Evolutionary conservation across 805 yeast genomes (phyloP).

Genomic region (Yamadazyma philogaea): DNA sequence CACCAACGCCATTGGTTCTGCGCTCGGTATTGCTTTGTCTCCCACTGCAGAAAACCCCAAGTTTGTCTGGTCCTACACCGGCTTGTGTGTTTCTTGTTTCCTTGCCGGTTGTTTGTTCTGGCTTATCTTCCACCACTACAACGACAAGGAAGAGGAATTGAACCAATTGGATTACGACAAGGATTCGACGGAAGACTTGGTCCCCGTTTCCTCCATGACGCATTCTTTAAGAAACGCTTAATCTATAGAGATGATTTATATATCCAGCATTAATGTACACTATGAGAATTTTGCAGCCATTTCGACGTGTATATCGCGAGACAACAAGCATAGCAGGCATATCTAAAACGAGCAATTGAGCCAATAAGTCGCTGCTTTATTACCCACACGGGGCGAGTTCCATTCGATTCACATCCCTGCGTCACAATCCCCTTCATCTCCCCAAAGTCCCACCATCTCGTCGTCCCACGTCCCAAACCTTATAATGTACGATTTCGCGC

Average conservation of each 20-base stretch:
- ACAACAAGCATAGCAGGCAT: no score
- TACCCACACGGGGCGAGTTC: no score
- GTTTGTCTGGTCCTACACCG: conserved; percentile 65
- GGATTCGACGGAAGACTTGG: conserved; percentile 15
- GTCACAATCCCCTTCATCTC: no score
- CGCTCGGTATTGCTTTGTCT: conserved; percentile 69
- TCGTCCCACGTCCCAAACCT: background rate
- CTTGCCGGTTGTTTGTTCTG: conserved; percentile 62
- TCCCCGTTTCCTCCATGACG: conserved; percentile 20
- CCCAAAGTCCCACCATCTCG: no score
- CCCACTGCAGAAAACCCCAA: conserved; percentile 68
- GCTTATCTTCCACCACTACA: conserved; percentile 53
- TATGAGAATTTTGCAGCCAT: background rate
- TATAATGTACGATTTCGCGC: conserved; percentile 1
- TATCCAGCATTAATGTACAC: conserved; percentile 1
- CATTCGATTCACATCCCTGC: no score
- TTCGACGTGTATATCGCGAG: no score
- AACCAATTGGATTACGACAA: conserved; percentile 46
- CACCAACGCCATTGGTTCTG: conserved; percentile 75
- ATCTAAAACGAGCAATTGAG: no score
- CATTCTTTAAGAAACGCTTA: conserved; percentile 19
- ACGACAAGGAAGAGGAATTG: conserved; percentile 54
- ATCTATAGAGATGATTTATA: background rate
- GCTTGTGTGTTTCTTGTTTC: conserved; percentile 57
- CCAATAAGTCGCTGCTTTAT: no score